These are phyloP conservation scores for Nothophytophthora sp. DNA, from an alignment of 352 stramenopile genomes.

Conservation along the genomic window DNA sequence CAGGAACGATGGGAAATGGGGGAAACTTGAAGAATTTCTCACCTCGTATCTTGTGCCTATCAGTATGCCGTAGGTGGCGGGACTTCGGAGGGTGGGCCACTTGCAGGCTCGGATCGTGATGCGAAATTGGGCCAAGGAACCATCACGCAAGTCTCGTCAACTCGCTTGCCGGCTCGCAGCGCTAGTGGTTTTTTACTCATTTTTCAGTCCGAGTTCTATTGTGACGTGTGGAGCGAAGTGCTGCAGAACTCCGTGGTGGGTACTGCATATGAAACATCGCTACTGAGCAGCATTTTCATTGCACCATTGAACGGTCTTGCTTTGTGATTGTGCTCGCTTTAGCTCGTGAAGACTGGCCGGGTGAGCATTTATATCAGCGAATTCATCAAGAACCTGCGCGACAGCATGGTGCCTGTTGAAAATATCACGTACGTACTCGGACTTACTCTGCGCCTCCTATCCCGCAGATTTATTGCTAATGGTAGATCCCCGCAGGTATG, in stretches of 20 bases:
- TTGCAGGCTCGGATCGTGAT: constrained; percentile 1
- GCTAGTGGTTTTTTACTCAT: constrained; percentile 44
- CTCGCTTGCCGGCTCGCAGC: constrained; percentile 31
- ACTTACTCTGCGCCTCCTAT: too few relatives aligned
- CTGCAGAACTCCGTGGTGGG: constrained; percentile 44
- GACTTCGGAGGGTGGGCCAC: not conserved
- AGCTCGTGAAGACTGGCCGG: constrained; percentile 38
- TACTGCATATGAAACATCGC: too few relatives aligned
- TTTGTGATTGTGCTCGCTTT: constrained; percentile 10
- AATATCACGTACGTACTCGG: constrained; percentile 66
- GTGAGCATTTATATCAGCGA: constrained; percentile 64
- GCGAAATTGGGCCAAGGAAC: not conserved
- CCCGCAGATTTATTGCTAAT: constrained; percentile 8
- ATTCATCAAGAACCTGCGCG: constrained; percentile 61
- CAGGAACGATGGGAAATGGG: constrained; percentile 14
- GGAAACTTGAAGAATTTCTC: constrained; percentile 3
- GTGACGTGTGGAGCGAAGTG: constrained; percentile 52
- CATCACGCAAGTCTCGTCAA: not conserved
- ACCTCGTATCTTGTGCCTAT: not conserved
- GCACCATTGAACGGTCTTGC: too few relatives aligned
- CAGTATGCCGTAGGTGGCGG: constrained; percentile 11
- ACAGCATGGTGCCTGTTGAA: constrained; percentile 55
- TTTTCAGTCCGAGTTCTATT: constrained; percentile 60
- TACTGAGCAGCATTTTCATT: not conserved
- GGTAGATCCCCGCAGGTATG: constrained; percentile 33